phyloP scores from a whole-genome alignment of 2,329 filamentous ascomycete genomes.

The Aspergillus oerlinghausenensis region DNA sequence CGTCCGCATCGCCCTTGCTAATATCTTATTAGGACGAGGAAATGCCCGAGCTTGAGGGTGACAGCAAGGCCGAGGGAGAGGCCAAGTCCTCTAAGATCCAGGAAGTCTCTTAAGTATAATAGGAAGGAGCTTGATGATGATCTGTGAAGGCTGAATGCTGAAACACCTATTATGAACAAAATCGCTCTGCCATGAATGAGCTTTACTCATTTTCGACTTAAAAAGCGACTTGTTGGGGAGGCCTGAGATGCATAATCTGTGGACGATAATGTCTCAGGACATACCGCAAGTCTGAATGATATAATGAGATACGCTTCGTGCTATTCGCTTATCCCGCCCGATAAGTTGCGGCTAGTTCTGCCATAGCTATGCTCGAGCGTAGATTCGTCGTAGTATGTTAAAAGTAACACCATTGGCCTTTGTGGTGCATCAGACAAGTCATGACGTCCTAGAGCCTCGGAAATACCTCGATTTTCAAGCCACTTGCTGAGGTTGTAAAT shows the following conservation, averaged over 20 bases:
- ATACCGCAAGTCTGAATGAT: slow-evolving; percentile 10
- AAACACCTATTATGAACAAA: slow-evolving; percentile 7
- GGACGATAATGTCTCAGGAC: background rate
- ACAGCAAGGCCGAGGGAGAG: slow-evolving; percentile 39
- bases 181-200: background rate
- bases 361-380: background rate
- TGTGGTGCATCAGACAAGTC: background rate
- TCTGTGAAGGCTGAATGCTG: slow-evolving; percentile 21
- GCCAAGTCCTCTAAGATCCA: slow-evolving; percentile 34
- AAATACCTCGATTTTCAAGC: background rate
- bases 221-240: background rate
- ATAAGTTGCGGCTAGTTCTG: background rate
- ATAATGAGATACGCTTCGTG: background rate
- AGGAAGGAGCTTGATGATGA: slow-evolving; percentile 18
- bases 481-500: background rate
- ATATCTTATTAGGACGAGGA: slow-evolving; percentile 58
- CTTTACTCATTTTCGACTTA: background rate
- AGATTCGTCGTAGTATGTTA: background rate
- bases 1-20: background rate
- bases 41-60: slow-evolving; percentile 66
- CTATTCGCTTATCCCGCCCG: background rate
- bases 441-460: background rate
- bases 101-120: slow-evolving; percentile 28
- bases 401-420: background rate
- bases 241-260: background rate